These are phyloP conservation scores for Alternaria sp. DNA, from an alignment of 2,329 filamentous ascomycete genomes.

Conservation along the genomic window DNA sequence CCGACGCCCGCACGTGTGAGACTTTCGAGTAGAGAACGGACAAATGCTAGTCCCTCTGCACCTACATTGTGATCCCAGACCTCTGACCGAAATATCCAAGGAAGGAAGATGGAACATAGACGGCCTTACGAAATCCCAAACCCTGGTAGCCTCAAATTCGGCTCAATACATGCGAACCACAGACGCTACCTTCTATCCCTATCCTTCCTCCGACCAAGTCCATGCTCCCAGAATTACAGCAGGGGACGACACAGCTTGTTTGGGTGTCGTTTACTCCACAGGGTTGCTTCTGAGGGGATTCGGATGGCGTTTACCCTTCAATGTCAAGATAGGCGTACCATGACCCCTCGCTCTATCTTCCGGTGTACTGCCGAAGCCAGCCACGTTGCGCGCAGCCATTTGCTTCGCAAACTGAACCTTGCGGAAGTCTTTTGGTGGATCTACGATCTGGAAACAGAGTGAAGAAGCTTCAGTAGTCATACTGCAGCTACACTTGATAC, in stretches of 20 bases:
- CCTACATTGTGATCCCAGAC: not conserved
- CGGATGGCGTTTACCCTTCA: slow-evolving; percentile 23
- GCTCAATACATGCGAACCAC: not conserved
- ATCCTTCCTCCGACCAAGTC: not conserved
- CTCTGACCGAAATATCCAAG: not conserved
- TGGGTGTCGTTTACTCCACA: not conserved
- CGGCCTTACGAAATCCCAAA: not conserved
- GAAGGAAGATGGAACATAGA: not conserved
- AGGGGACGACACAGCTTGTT: not conserved
- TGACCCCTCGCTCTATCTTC: slow-evolving; percentile 33
- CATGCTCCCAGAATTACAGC: not conserved
- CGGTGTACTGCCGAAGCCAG: slow-evolving; percentile 18
- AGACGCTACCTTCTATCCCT: not conserved
- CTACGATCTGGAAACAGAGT: slow-evolving; percentile 37
- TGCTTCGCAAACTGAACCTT: slow-evolving; percentile 1
- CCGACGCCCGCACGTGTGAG: not conserved
- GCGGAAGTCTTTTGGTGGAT: slow-evolving; percentile 10
- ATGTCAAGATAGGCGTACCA: slow-evolving; percentile 22
- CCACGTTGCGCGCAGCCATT: not conserved
- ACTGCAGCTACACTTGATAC: slow-evolving; percentile 35
- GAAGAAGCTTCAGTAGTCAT: slow-evolving; percentile 21
- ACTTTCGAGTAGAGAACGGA: not conserved
- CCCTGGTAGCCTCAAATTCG: not conserved
- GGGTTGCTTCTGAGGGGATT: slow-evolving; percentile 38
- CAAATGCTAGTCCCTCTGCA: not conserved